These are phyloP conservation scores for Meira nashicola DNA, from an alignment of 1,284 basidiomycete genomes.

Conservation along the genomic window DNA sequence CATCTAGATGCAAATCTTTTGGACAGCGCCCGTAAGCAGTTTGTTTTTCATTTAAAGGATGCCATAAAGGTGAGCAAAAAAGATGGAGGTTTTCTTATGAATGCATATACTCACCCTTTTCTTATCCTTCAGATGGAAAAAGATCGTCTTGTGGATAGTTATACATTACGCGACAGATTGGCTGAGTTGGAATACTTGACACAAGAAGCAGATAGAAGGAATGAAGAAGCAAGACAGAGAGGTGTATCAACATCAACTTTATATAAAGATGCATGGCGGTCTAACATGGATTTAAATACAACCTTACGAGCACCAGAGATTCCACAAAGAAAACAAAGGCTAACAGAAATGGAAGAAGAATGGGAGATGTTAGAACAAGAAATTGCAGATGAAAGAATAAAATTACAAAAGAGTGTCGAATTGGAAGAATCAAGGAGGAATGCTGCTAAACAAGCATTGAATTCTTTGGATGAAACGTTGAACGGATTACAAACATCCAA, in stretches of 20 bases:
- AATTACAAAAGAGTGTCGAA: no score
- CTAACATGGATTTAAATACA: slow-evolving; percentile 3
- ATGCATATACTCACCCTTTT: neutral
- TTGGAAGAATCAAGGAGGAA: no score
- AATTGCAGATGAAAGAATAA: no score
- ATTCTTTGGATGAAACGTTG: no score
- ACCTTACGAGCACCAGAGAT: neutral
- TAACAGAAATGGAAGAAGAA: no score
- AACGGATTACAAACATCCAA: no score
- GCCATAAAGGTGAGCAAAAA: neutral
- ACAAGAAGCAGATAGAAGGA: neutral
- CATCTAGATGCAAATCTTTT: neutral
- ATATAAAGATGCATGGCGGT: neutral
- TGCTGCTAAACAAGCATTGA: no score
- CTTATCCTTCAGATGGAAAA: neutral
- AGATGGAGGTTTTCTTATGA: neutral
- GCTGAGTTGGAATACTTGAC: neutral
- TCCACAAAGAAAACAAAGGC: no score
- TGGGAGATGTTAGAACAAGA: no score
- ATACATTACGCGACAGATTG: neutral
- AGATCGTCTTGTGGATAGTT: neutral
- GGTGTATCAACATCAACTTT: neutral
- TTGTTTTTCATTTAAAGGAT: neutral
- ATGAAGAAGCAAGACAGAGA: neutral
- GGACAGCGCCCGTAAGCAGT: neutral